Conservation (phyloP, 768 basidiomycete species). For the Amanita fuliginea region DNA sequence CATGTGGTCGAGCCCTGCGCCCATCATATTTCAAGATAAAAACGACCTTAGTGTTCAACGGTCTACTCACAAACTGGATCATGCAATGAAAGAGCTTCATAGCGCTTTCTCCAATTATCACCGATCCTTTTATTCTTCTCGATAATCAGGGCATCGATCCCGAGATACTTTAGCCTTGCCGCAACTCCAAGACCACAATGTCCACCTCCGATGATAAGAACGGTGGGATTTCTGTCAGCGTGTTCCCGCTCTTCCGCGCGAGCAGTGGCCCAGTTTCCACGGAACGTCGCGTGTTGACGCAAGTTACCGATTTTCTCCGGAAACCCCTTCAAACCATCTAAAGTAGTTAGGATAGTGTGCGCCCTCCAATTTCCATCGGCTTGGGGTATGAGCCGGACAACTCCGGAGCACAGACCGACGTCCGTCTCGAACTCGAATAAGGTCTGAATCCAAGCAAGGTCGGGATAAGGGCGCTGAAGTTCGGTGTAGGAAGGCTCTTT, state of each 20-base stretch:
- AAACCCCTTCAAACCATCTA: conserved; percentile 42
- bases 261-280: conserved; percentile 44
- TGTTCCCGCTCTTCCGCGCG: conserved; percentile 34
- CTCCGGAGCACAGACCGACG: conserved; percentile 37
- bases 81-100: conserved; percentile 57
- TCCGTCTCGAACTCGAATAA: conserved; percentile 47
- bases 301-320: conserved; percentile 38
- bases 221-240: conserved; percentile 38
- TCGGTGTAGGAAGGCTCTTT: conserved; percentile 7
- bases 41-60: conserved; percentile 1
- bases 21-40: neutral
- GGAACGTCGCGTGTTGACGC: conserved; percentile 31
- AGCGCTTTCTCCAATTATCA: conserved; percentile 56
- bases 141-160: conserved; percentile 46
- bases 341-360: conserved; percentile 44
- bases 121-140: conserved; percentile 53
- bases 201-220: conserved; percentile 53
- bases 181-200: conserved; percentile 59
- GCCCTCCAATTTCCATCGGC: conserved; percentile 42
- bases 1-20: conserved; percentile 41
- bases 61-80: conserved; percentile 50
- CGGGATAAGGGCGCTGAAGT: conserved; percentile 33
- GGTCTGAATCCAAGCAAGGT: conserved; percentile 45
- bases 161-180: conserved; percentile 52
- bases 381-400: conserved; percentile 42